Conservation (phyloP, 192 early-diverging fungal genomes). For the Radiomyces spectabilis region DNA sequence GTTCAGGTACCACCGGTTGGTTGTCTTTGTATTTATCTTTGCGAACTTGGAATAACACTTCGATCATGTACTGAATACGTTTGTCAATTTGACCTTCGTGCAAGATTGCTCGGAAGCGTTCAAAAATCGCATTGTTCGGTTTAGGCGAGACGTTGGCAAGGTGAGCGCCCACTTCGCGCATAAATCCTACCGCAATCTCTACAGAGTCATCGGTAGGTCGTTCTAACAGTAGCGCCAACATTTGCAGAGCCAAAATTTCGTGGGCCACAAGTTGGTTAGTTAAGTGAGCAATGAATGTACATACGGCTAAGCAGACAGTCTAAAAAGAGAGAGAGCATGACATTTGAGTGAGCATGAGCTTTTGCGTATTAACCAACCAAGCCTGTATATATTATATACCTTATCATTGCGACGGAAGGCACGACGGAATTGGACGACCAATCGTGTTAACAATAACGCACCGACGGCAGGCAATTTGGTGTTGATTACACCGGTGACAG, state of each 20-base stretch:
- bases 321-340: background rate
- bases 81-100: conserved; percentile 94
- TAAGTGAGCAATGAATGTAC: conserved; percentile 87
- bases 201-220: conserved; percentile 91
- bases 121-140: conserved; percentile 80
- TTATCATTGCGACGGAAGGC: conserved; percentile 93
- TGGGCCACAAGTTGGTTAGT: conserved; percentile 86
- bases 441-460: conserved; percentile 75
- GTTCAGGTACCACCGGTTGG: conserved; percentile 59
- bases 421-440: conserved; percentile 83
- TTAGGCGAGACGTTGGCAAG: conserved; percentile 69
- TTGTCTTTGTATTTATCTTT: conserved; percentile 93
- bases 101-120: conserved; percentile 84
- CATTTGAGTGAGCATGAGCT: too few species aligned
- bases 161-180: conserved; percentile 81
- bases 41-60: conserved; percentile 91
- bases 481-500: conserved; percentile 81
- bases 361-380: background rate
- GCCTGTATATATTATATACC: conserved; percentile 11
- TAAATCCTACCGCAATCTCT: conserved; percentile 91
- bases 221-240: conserved; percentile 75
- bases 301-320: conserved; percentile 70
- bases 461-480: conserved; percentile 90
- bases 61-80: conserved; percentile 96
- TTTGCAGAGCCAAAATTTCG: conserved; percentile 84